A percentile compares a stretch with the other conserved stretches of the same genome.
Conservation (phyloP, 2,329 filamentous ascomycete species). For the Calonectria fujianensis region DNA sequence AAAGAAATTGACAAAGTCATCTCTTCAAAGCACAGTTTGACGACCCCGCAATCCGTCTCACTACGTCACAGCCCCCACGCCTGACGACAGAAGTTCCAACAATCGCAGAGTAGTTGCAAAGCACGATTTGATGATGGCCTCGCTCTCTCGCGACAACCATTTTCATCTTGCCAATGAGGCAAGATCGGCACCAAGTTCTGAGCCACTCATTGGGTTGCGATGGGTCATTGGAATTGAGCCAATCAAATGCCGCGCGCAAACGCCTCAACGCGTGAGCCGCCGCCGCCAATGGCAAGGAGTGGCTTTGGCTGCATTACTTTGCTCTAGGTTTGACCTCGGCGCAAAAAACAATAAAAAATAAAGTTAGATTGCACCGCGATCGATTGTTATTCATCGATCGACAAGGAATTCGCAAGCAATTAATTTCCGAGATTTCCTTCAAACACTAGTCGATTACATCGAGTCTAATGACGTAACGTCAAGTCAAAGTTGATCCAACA, state of each 20-base stretch:
- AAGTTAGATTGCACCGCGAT: too few relatives aligned
- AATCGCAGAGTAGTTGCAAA: not conserved
- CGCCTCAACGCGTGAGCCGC: not conserved
- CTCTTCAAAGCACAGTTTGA: not conserved
- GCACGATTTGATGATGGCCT: not conserved
- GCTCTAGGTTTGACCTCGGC: not conserved
- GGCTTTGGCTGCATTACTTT: not conserved
- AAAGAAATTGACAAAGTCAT: not conserved
- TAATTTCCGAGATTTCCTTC: not conserved
- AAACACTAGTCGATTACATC: too few relatives aligned
- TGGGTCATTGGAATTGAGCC: not conserved
- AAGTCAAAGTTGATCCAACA: too few relatives aligned
- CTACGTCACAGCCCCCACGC: not conserved
- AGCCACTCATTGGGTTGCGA: not conserved
- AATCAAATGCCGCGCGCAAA: not conserved
- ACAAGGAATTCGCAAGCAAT: not conserved
- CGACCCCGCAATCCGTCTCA: slow-evolving; percentile 11
- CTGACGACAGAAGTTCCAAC: not conserved
- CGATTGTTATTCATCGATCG: not conserved
- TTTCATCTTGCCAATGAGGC: too few relatives aligned
- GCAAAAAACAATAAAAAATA: not conserved
- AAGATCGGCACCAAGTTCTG: not conserved
- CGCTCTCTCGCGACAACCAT: not conserved
- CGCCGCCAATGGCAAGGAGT: not conserved
- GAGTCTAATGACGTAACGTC: too few relatives aligned